These are phyloP conservation scores for Stagonosporopsis chrysanthemi DNA, from an alignment of 2,329 filamentous ascomycete species.

Conservation along the genomic window DNA sequence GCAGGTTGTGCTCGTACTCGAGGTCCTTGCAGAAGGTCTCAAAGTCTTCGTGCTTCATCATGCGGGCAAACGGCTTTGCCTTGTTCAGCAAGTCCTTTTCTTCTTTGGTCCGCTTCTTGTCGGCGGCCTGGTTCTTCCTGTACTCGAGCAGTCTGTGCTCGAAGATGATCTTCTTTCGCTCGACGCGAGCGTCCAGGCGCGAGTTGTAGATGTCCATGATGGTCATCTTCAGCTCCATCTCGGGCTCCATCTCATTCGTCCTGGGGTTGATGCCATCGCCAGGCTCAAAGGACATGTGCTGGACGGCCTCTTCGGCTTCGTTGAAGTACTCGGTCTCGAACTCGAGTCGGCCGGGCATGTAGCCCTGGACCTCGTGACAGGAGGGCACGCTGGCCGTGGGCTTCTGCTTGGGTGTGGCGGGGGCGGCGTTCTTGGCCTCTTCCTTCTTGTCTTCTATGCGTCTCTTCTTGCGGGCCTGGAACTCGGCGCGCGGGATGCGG, in stretches of 20 bases:
- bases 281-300: slow-evolving; percentile 97
- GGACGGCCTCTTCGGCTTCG: slow-evolving; percentile 96
- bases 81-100: slow-evolving; percentile 91
- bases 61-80: slow-evolving; percentile 92
- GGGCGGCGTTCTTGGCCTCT: slow-evolving; percentile 80
- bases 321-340: slow-evolving; percentile 99
- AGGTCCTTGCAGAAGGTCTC: slow-evolving; percentile 84
- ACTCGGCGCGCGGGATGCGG: slow-evolving; percentile 85
- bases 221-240: slow-evolving; percentile 96
- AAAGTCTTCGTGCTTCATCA: slow-evolving; percentile 95
- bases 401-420: slow-evolving; percentile 89
- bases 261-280: slow-evolving; percentile 88
- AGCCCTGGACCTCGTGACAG: slow-evolving; percentile 97
- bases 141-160: slow-evolving; percentile 95
- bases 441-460: slow-evolving; percentile 93
- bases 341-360: slow-evolving; percentile 96
- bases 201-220: slow-evolving; percentile 99
- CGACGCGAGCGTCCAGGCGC: slow-evolving; percentile 85
- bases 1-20: slow-evolving; percentile 88
- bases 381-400: slow-evolving; percentile 93
- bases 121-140: slow-evolving; percentile 83
- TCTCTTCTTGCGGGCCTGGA: slow-evolving; percentile 90
- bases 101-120: slow-evolving; percentile 96
- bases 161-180: slow-evolving; percentile 95
- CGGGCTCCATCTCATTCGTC: slow-evolving; percentile 87